phyloP scores from a whole-genome alignment of 2,329 filamentous ascomycete genomes.

The Calonectria leucothoes region DNA sequence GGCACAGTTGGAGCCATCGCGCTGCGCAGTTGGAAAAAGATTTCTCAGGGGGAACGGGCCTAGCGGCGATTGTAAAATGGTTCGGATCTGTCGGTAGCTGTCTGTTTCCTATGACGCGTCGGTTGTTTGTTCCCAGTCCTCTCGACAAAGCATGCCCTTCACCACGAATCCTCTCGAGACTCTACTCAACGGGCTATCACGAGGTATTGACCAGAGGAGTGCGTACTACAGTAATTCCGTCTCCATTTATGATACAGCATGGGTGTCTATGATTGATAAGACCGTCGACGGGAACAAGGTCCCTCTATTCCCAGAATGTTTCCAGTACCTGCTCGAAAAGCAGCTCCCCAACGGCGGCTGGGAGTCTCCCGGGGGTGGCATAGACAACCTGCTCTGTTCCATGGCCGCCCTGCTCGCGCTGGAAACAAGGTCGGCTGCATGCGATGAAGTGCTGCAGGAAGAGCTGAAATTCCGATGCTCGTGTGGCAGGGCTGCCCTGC shows the following conservation, averaged over 20 bases:
- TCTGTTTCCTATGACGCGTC: neutral
- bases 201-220: neutral
- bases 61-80: neutral
- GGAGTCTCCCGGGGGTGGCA: neutral
- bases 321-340: neutral
- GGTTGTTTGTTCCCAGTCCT: neutral
- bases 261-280: neutral
- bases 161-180: neutral
- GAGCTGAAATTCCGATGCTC: neutral
- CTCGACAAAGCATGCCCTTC: neutral
- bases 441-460: neutral
- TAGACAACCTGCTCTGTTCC: neutral
- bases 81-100: neutral
- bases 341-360: neutral
- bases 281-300: neutral
- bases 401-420: neutral
- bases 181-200: neutral
- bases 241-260: neutral
- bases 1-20: neutral
- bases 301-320: neutral
- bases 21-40: neutral
- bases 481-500: neutral
- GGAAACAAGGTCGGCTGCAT: neutral
- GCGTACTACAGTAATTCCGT: neutral
- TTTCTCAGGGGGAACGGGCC: neutral